Conservation (phyloP, 148 eudicot genomes). For the Chenopodium berlandieri region DNA sequence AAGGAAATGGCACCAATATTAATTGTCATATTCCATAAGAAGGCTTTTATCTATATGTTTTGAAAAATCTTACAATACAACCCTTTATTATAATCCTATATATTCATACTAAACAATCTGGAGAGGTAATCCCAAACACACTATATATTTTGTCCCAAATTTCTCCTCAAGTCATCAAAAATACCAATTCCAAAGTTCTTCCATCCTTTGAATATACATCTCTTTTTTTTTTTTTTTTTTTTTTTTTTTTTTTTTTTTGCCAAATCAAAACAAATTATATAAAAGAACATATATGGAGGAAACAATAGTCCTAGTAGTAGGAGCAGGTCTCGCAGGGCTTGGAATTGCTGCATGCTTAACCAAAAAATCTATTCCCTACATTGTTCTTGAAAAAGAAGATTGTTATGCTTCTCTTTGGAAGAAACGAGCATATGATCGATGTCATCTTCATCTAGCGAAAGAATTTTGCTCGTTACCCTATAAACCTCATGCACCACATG, state of each 20-base stretch:
- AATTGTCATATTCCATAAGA: not conserved
- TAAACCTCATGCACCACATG: constrained; percentile 19
- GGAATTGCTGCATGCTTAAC: constrained; percentile 30
- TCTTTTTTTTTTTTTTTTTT: no score
- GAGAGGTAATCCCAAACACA: not conserved
- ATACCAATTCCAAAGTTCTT: no score
- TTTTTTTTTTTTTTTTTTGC: no score
- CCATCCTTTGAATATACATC: no score
- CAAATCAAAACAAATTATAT: no score
- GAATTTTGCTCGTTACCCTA: constrained; percentile 37
- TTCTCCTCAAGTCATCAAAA: not conserved
- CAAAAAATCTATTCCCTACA: constrained; percentile 27
- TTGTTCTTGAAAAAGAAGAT: constrained; percentile 49
- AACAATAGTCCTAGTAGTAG: constrained; percentile 30
- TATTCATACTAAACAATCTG: no score
- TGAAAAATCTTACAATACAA: not conserved
- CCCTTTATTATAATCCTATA: no score
- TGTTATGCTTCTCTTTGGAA: constrained; percentile 48
- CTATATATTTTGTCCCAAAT: not conserved
- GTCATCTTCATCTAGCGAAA: constrained; percentile 49
- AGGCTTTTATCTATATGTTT: not conserved
- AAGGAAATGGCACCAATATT: no score
- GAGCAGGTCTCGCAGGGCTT: no score
- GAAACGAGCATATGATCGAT: constrained; percentile 45
- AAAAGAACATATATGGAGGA: constrained; percentile 9